A percentile compares a stretch with the other conserved stretches of the same genome.
Evolutionary conservation across 148 eudicot species (phyloP).

Genomic region (Amaranthus palmeri): DNA sequence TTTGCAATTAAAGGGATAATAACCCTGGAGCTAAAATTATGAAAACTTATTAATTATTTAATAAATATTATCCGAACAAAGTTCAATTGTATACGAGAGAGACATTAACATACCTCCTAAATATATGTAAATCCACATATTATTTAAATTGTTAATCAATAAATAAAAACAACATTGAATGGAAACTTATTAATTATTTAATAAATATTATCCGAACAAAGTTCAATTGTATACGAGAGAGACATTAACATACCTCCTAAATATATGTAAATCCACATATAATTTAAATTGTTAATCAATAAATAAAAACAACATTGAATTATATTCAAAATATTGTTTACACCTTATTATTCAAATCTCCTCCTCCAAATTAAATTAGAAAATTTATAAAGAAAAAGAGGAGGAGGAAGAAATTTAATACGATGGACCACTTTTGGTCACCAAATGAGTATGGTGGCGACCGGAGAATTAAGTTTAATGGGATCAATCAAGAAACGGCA

Average conservation of each 20-base stretch:
- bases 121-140: constrained; percentile 11
- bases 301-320: neutral
- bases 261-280: constrained; percentile 11
- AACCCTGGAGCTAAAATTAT: neutral
- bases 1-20: too few relatives aligned
- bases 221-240: too few relatives aligned
- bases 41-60: neutral
- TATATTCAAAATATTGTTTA: neutral
- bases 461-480: constrained; percentile 23
- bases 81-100: too few relatives aligned
- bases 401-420: neutral
- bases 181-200: neutral
- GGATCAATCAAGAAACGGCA: constrained; percentile 5
- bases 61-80: neutral
- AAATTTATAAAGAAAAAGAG: neutral
- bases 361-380: neutral
- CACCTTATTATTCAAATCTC: neutral
- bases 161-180: neutral
- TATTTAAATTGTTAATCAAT: neutral
- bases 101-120: constrained; percentile 8
- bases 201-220: neutral
- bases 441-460: constrained; percentile 16
- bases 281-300: neutral
- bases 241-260: constrained; percentile 8
- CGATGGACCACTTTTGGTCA: constrained; percentile 22